A percentile compares a stretch with the other conserved stretches of the same genome.
Conservation (phyloP, 495 filamentous ascomycete species). For the Aspergillus bridgeri region DNA sequence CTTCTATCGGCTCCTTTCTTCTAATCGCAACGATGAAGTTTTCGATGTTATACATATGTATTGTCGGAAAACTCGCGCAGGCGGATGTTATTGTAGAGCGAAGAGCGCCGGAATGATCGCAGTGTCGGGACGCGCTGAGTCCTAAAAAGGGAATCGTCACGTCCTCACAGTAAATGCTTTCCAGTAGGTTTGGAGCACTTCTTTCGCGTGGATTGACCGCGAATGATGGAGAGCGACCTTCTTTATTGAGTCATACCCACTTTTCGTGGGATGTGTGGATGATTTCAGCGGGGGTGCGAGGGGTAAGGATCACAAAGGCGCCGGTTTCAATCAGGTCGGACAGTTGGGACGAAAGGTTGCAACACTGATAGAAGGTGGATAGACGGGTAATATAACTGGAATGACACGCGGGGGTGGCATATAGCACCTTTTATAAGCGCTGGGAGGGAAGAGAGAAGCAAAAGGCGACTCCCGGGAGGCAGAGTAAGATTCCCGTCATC, state of each 20-base stretch:
- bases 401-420: too few species aligned
- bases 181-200: background rate
- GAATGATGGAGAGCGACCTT: conserved; percentile 8
- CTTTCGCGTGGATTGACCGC: background rate
- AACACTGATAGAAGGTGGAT: background rate
- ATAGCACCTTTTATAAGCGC: conserved; percentile 16
- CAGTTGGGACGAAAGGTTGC: conserved; percentile 3
- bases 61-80: conserved; percentile 1
- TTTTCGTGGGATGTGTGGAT: conserved; percentile 18
- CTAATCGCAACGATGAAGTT: conserved; percentile 6
- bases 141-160: conserved; percentile 2
- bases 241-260: conserved; percentile 17
- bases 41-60: conserved; percentile 23
- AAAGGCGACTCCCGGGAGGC: conserved; percentile 6
- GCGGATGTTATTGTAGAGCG: background rate
- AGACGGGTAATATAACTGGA: background rate
- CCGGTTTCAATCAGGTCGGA: background rate
- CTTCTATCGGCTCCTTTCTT: conserved; percentile 6
- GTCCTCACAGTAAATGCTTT: background rate
- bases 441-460: conserved; percentile 9
- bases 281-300: conserved; percentile 14
- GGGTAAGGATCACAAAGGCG: conserved; percentile 9
- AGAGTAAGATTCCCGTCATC: conserved; percentile 25
- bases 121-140: conserved; percentile 14
- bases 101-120: background rate